Base-by-base conservation (phyloP, 345 rosid genomes). In the Boechera divaricarpa region DNA sequence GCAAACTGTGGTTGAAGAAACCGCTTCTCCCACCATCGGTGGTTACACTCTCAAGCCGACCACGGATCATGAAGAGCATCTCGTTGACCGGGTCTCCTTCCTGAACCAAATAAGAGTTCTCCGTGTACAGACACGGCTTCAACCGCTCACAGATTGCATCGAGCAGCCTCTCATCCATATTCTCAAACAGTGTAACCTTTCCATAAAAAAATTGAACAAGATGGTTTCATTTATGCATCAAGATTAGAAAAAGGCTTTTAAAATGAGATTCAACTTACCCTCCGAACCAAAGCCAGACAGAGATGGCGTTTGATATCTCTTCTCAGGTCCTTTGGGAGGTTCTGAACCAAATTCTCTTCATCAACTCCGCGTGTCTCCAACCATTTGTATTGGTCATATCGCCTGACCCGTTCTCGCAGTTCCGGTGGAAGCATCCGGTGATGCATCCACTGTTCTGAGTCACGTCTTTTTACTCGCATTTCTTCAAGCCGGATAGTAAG, bases 391-490 rank as follows among this genome's bases (percentile, higher is more conserved):
- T 94, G 98, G 74, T 94, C 98, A 75, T 94, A 92, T 49, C 97
- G 84, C 71, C 98, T 85, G 44, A 94, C 98, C 11, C 98, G 86
- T 73, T 94, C 98, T 66, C 93, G 83, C 24, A 94, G 85, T 1
- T 94, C 95, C 2, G 66, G 86, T 18, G 98, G 98, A 75, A 94
- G 98, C 89, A 94, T 83, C 10, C 98, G 93, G 53, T 94, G 98
- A 82, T 88, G 98, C 98, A 94, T 94, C 98, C 98, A 94, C 81
- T 90, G 98, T 58, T 94, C 98, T 10, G 98, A 90, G 77, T 94
- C 98, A 7, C 97, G 99, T 87, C 97, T 88, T 80, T 92, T 95
- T 59, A 95, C 87, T 77, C 99, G 85, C 99, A 95, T 92, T 74
- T 95, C 99, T 81, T 95, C 99, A 47, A 95, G 90, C 6, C 98